phyloP scores from a whole-genome alignment of 768 basidiomycete genomes.

The Rhodotorula graminis region DNA sequence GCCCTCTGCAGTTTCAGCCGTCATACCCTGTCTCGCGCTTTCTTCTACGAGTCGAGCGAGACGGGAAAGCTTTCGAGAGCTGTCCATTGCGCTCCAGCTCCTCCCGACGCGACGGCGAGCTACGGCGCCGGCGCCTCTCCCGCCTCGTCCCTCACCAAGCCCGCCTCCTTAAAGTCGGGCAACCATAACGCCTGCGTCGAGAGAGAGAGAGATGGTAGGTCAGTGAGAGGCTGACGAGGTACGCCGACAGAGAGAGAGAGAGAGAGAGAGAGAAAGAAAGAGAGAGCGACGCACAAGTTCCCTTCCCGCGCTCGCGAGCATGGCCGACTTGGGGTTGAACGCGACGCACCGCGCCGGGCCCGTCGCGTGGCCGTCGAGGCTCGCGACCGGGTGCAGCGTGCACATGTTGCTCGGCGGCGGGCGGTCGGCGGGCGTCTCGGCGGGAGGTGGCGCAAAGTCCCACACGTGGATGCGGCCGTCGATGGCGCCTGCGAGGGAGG shows the following conservation, averaged over 20 bases:
- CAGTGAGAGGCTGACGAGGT: too few species aligned
- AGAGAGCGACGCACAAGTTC: constrained; percentile 60
- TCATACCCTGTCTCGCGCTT: neutral
- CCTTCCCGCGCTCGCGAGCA: constrained; percentile 61
- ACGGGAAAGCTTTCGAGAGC: too few species aligned
- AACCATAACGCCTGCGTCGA: constrained; percentile 59
- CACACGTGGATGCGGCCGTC: constrained; percentile 81
- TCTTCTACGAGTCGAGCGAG: too few species aligned
- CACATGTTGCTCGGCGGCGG: constrained; percentile 49
- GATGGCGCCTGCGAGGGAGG: constrained; percentile 42
- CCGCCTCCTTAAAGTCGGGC: constrained; percentile 52
- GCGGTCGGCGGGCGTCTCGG: constrained; percentile 41
- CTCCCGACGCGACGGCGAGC: neutral
- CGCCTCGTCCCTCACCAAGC: neutral
- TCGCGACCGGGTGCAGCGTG: constrained; percentile 54
- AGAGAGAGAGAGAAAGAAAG: too few species aligned
- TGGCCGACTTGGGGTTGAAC: constrained; percentile 82
- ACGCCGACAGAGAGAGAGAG: too few species aligned
- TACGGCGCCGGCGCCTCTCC: neutral
- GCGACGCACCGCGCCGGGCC: constrained; percentile 78
- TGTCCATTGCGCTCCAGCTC: neutral
- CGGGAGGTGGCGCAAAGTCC: constrained; percentile 61
- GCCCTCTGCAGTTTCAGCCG: neutral
- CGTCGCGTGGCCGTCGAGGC: constrained; percentile 66
- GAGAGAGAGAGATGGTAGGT: too few species aligned